Base-by-base conservation (phyloP, 495 filamentous ascomycete species). In the Penicilliopsis zonata region DNA sequence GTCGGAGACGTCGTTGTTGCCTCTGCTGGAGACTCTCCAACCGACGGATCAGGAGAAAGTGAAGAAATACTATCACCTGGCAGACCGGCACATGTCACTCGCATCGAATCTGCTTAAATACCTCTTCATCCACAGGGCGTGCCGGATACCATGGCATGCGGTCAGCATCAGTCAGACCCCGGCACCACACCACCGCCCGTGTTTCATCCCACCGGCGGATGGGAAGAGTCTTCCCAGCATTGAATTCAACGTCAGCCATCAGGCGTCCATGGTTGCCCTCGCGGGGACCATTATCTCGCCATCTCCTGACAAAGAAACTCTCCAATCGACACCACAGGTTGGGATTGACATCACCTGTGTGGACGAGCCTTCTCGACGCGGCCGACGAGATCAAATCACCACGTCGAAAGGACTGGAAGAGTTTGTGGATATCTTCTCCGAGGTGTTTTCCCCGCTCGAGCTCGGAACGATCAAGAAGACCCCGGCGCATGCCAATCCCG, bases 181-280 rank as follows among this genome's bases (percentile, higher is more conserved):
- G 23, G 44, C 70, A 61, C 65, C 72, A 48, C 44, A 94, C 78
- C 40, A 46, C 8, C 52, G 63, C 38, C 86, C 86, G 5, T 77
- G 66, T 43, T 78, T 63, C 29, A 44, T 56, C 58, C 32, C 76
- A 47, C 47, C 0, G 43, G 34, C 5, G 41, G 53, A 13, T 41
- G 44, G 10, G 13, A 14, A 31, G 10, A 31, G 51, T 31, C 3
- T 22, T n/a, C 41, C 42, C 1, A 53, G 56, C 15, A 62, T 88
- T 12, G 70, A 80, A 34, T 94, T 94, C 69, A 94, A 94, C 49
- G 80, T 94, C 34, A 81, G 74, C 33, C 86, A 94, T 48, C 86
- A 94, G 51, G 80, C 78, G 9, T 82, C 82, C 0, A 54, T 94
- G 8, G 84, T 88, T 7, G 67, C 70, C 4, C 46, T 83, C 3